These are phyloP conservation scores for Schwanniomyces pseudopolymorphus DNA, from an alignment of 805 yeast genomes.

Conservation along the genomic window DNA sequence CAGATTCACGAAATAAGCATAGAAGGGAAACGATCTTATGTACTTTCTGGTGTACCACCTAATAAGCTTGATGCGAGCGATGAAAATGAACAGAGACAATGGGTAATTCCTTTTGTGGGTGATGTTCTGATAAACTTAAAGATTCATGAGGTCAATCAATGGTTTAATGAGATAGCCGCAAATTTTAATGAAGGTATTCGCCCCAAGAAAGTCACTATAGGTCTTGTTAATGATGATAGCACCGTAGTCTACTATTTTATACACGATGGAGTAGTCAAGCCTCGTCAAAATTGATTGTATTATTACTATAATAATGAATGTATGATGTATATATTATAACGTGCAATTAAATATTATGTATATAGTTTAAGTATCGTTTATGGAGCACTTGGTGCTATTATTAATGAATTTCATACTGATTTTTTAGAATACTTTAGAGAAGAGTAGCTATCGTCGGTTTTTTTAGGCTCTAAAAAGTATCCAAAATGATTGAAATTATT, in stretches of 20 bases:
- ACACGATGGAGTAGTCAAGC: conserved; percentile 65
- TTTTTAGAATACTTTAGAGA: background rate
- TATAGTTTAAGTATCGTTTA: no score
- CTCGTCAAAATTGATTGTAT: conserved; percentile 47
- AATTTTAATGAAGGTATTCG: conserved; percentile 14
- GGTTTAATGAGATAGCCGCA: conserved; percentile 34
- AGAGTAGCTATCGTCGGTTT: background rate
- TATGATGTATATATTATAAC: background rate
- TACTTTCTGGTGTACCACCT: conserved; percentile 35
- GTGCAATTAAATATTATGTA: background rate
- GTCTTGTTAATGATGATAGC: conserved; percentile 62
- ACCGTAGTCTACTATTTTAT: conserved; percentile 69
- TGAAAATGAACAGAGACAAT: conserved; percentile 21
- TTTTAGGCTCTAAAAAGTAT: background rate
- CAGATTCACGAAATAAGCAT: conserved; percentile 9
- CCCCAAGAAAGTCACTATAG: conserved; percentile 51
- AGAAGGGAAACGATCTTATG: conserved; percentile 3
- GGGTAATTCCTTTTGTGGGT: conserved; percentile 42
- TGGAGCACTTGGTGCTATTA: no score
- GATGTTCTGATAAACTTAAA: conserved; percentile 25
- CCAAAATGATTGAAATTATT: background rate
- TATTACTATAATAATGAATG: no score
- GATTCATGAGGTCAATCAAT: conserved; percentile 34
- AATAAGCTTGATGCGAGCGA: conserved; percentile 22
- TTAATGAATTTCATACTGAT: background rate